Percentiles rank a stretch among this genome's conserved stretches.
phyloP scores from a whole-genome alignment of 225 moss, liverwort and hornwort species.

The Bryoerythrophyllum caledonicum region DNA sequence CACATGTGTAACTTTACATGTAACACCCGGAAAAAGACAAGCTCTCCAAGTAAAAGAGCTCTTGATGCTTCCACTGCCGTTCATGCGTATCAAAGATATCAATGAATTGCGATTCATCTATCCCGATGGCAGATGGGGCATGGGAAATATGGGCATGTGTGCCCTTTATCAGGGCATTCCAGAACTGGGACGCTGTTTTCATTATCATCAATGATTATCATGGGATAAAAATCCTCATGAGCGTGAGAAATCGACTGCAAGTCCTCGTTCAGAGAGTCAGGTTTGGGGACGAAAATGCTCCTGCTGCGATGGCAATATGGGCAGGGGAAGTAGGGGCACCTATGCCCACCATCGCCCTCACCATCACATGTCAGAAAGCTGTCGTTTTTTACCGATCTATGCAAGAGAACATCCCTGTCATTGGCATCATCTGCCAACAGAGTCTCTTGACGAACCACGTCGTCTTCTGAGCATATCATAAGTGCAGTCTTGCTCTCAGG shows the following conservation, averaged over 20 bases:
- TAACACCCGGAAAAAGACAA: not conserved
- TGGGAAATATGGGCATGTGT: conserved; percentile 32
- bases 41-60: not conserved
- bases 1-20: not conserved
- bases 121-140: conserved; percentile 27
- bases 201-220: not conserved
- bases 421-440: not conserved
- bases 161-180: conserved; percentile 24
- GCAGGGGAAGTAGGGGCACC: conserved; percentile 18
- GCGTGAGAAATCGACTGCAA: not conserved
- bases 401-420: not conserved
- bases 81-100: not conserved
- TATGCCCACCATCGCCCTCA: conserved; percentile 16
- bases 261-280: not conserved
- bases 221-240: not conserved
- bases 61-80: not conserved
- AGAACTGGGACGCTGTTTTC: not conserved
- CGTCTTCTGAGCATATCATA: not conserved
- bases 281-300: not conserved
- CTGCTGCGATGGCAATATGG: conserved; percentile 16
- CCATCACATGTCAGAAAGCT: not conserved
- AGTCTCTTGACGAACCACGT: not conserved
- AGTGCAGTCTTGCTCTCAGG: not conserved
- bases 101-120: not conserved
- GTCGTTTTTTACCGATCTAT: not conserved